Evolutionary conservation across 2,329 filamentous ascomycete genomes (phyloP).

Genomic region (Aureobasidium subglaciale): DNA sequence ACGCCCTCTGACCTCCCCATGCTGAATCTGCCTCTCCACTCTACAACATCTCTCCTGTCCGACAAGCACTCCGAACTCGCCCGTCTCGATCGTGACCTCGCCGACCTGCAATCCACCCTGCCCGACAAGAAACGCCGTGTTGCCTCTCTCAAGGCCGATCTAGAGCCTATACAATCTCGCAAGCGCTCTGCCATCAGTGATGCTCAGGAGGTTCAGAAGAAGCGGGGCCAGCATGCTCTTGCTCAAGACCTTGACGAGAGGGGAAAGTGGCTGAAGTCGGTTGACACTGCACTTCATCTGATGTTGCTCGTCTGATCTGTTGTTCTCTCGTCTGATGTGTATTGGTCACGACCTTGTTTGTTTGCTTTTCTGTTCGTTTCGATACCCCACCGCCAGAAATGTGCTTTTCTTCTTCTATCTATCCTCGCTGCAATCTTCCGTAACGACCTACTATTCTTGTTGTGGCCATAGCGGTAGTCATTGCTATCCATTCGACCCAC

Average conservation of each 20-base stretch:
- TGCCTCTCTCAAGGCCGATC: conserved; percentile 59
- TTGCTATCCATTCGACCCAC: no score
- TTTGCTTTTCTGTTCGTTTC: background rate
- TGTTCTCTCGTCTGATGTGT: background rate
- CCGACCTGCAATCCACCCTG: conserved; percentile 50
- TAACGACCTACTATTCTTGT: no score
- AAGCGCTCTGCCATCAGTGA: conserved; percentile 58
- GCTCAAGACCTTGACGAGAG: conserved; percentile 69
- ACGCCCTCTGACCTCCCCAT: conserved; percentile 32
- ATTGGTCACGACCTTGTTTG: background rate
- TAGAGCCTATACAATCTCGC: conserved; percentile 61
- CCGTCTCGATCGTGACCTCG: conserved; percentile 37
- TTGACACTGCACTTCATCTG: conserved; percentile 55
- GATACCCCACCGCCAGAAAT: background rate
- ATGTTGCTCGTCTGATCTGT: conserved; percentile 49
- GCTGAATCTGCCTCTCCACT: conserved; percentile 37
- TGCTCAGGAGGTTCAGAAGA: conserved; percentile 62
- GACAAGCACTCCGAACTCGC: conserved; percentile 36
- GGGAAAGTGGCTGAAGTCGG: conserved; percentile 66
- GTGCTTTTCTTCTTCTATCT: background rate
- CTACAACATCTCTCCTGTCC: conserved; percentile 35
- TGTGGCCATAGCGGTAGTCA: no score
- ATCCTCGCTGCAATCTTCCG: background rate
- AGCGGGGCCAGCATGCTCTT: conserved; percentile 54
- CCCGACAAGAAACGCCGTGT: conserved; percentile 61